A percentile compares a stretch with the other conserved stretches of the same genome.
These are phyloP conservation scores for Neopestalotiopsis clavispora DNA, from an alignment of 2,329 filamentous ascomycete genomes.

Conservation along the genomic window DNA sequence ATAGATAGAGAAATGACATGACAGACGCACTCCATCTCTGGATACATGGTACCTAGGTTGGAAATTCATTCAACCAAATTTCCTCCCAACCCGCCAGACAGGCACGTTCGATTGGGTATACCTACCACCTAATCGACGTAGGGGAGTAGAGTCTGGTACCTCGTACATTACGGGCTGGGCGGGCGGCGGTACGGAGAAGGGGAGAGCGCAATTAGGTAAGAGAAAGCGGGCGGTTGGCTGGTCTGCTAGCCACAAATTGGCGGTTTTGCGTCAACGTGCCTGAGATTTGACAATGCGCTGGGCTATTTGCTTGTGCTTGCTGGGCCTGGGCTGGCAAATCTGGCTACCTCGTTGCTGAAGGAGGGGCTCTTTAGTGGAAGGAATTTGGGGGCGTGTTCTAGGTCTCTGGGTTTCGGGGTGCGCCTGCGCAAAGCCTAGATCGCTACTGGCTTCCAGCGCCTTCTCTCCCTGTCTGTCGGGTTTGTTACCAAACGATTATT, in stretches of 20 bases:
- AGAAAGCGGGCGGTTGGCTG: conserved; percentile 1
- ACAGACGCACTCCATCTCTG: no score
- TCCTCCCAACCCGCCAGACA: no score
- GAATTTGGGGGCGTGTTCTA: neutral
- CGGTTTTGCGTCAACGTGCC: neutral
- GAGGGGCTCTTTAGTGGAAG: neutral
- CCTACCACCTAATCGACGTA: no score
- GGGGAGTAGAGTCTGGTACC: no score
- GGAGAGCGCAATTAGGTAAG: conserved; percentile 9
- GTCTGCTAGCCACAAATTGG: neutral
- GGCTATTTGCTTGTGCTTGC: neutral
- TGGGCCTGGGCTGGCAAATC: neutral
- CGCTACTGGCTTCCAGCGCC: conserved; percentile 1
- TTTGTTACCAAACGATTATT: no score
- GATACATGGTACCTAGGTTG: no score
- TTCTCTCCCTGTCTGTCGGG: neutral
- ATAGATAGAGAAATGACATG: no score
- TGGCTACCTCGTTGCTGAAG: neutral
- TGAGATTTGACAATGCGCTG: neutral
- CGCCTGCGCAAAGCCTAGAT: neutral
- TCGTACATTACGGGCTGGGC: no score
- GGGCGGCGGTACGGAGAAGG: conserved; percentile 3
- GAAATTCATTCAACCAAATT: no score
- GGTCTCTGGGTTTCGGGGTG: neutral
- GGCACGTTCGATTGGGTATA: no score